Evolutionary conservation across 2,329 filamentous ascomycete genomes (phyloP).

Genomic region (Aureobasidium sp.): DNA sequence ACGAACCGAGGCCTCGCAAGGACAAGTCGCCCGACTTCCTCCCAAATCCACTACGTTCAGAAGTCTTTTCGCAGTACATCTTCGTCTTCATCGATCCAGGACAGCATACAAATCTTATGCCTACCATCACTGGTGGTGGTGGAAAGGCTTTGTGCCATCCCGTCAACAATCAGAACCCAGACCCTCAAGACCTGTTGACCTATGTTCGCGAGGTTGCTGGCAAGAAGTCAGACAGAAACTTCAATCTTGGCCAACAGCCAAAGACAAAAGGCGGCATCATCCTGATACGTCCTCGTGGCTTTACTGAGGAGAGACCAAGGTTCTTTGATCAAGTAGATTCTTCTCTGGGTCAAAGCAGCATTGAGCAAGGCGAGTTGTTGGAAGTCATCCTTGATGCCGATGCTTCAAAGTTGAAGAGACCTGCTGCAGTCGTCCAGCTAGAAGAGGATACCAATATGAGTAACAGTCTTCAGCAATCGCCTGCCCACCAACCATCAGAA

Average conservation of each 20-base stretch:
- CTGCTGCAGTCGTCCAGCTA: constrained; percentile 37
- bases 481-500: background rate
- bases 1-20: constrained; percentile 60
- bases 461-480: background rate
- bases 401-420: constrained; percentile 59
- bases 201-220: constrained; percentile 69
- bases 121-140: constrained; percentile 66
- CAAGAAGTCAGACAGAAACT: constrained; percentile 48
- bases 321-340: constrained; percentile 46
- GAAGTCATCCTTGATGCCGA: constrained; percentile 82
- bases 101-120: constrained; percentile 68
- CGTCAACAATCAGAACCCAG: constrained; percentile 56
- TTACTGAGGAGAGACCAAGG: constrained; percentile 23
- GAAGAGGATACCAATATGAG: background rate
- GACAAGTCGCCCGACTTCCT: constrained; percentile 54
- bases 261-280: constrained; percentile 52
- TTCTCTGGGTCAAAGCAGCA: constrained; percentile 68
- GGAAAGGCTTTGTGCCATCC: constrained; percentile 70
- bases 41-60: constrained; percentile 57
- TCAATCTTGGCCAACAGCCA: constrained; percentile 23
- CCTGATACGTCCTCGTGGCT: constrained; percentile 62
- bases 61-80: constrained; percentile 77
- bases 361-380: constrained; percentile 85
- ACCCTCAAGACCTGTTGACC: constrained; percentile 60
- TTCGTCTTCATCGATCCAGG: constrained; percentile 75